These are phyloP conservation scores for Acacia pycnantha DNA, from an alignment of 331 rosid species.

Conservation along the genomic window DNA sequence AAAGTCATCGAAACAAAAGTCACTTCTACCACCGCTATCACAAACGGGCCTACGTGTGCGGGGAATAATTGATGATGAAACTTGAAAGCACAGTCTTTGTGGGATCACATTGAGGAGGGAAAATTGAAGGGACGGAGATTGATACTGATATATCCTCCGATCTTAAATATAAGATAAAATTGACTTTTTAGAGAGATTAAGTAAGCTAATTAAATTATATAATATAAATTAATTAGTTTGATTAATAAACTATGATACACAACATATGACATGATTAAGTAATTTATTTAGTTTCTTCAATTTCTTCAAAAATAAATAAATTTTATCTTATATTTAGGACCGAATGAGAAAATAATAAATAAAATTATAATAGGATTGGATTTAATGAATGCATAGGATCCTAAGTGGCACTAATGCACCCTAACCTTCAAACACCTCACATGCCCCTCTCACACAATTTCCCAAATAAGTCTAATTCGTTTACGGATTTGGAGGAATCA, in stretches of 20 bases:
- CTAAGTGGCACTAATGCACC: slow-evolving; percentile 31
- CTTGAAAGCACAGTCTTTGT: no score
- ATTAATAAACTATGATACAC: no score
- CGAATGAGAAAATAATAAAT: neutral
- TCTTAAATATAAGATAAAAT: no score
- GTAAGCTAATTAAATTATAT: no score
- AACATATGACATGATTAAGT: no score
- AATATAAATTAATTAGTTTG: no score
- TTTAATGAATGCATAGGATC: slow-evolving; percentile 5
- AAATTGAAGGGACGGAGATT: neutral
- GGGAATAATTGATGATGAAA: neutral
- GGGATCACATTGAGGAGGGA: neutral
- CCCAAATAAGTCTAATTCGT: neutral
- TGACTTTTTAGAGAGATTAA: no score
- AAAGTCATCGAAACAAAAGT: no score
- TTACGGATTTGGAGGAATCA: neutral
- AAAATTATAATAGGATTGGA: neutral
- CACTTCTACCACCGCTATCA: no score
- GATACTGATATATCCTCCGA: neutral
- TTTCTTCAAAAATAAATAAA: no score
- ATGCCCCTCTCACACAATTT: neutral
- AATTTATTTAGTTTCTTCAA: no score
- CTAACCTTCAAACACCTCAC: slow-evolving; percentile 44
- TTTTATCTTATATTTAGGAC: no score
- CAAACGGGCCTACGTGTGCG: neutral